These are phyloP conservation scores for Beauveria scarabaeidicola DNA, from an alignment of 2,329 filamentous ascomycete genomes.

Conservation along the genomic window DNA sequence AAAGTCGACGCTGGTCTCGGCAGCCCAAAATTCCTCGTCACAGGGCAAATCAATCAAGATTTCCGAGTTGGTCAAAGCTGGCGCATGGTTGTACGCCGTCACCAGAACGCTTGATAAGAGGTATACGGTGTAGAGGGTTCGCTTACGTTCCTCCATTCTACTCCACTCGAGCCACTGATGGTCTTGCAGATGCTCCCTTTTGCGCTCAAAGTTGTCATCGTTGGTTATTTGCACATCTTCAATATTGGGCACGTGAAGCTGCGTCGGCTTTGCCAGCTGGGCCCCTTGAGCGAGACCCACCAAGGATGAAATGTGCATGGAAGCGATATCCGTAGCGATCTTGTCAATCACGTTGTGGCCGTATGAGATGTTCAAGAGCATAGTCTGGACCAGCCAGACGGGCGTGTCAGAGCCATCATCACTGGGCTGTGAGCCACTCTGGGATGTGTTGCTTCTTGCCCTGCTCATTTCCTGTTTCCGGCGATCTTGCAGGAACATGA, in stretches of 20 bases:
- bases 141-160: slow-evolving; percentile 77
- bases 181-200: slow-evolving; percentile 45
- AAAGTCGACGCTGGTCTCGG: slow-evolving; percentile 76
- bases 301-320: slow-evolving; percentile 81
- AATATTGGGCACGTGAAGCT: slow-evolving; percentile 35
- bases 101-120: slow-evolving; percentile 85
- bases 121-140: slow-evolving; percentile 86
- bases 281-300: slow-evolving; percentile 87
- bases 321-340: slow-evolving; percentile 81
- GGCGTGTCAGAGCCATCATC: slow-evolving; percentile 68
- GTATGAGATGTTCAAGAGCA: slow-evolving; percentile 93
- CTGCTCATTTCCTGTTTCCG: slow-evolving; percentile 69
- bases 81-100: slow-evolving; percentile 86
- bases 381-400: slow-evolving; percentile 91
- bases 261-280: slow-evolving; percentile 51
- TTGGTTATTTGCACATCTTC: slow-evolving; percentile 52
- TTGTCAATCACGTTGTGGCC: slow-evolving; percentile 93
- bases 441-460: slow-evolving; percentile 43
- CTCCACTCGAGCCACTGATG: slow-evolving; percentile 89
- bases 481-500: slow-evolving; percentile 83
- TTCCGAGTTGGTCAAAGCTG: slow-evolving; percentile 88
- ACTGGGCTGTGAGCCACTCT: slow-evolving; percentile 37
- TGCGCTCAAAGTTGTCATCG: slow-evolving; percentile 37
- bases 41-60: slow-evolving; percentile 83
- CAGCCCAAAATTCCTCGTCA: slow-evolving; percentile 84